Evolutionary conservation across 495 filamentous ascomycete species (phyloP), one percentile per base, ranked within the genome.

Genomic region (Niebla homalea): DNA sequence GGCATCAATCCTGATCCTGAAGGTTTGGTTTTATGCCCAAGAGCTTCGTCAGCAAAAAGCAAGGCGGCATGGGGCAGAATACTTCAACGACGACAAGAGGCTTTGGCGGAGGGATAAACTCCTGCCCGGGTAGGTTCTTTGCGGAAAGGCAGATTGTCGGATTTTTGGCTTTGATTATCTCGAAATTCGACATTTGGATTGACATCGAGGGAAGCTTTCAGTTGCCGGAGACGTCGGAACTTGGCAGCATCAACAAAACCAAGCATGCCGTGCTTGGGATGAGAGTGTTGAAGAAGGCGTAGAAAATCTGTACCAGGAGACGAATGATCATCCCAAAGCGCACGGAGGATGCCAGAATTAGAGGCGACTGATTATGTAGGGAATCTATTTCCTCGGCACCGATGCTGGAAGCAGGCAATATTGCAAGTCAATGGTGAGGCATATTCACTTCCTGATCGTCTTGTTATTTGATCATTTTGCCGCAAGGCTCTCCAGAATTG

Each of bases 91-190:
- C 45, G 45, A 48, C 45, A 35, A 36, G 45, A 26, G 45, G 25
- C 7, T 48, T 48, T 36, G 45, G 45, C 12, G 45, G 45, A 8
- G 45, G 45, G 10, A 16, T 8, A 18, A 25, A 10, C n/a, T 48
- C 35, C 36, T 48, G 45, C 36, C 45, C 45, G 7, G 45, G 45
- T 7, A 35, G 45, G 11, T 5, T 48, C n/a, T 48, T 48, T 26
- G 45, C 45, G 2, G 45, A 48, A 6, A 48, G 45, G 26, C 45
- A 48, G 45, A 48, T 48, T 16, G 45, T 48, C 19, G 45, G 45
- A 18, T 48, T 32, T n/a, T 10, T 48, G 15, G 45, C 45, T 12
- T n/a, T 35, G 5, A 7, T 48, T 7, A 20, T 48, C 25, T 22
- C 16, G 45, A 16, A 36, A 36, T 48, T 48, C 29, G 45, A 48